phyloP scores from a whole-genome alignment of 2,329 filamentous ascomycete genomes.

The Alternaria hordeiaustralica region DNA sequence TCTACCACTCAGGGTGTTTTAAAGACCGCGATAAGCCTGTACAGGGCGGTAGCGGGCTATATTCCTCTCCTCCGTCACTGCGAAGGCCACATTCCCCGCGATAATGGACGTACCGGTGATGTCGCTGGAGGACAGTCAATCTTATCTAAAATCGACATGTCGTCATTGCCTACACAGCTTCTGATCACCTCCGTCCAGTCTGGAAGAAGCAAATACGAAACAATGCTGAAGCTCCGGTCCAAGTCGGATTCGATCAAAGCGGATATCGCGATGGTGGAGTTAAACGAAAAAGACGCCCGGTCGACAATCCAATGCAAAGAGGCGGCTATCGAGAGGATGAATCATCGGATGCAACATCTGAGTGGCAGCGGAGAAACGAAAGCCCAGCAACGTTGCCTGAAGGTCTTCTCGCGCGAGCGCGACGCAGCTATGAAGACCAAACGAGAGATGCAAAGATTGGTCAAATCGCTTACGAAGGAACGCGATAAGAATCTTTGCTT shows the following conservation, averaged over 20 bases:
- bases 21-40: background rate
- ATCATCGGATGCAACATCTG: background rate
- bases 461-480: background rate
- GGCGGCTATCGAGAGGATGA: background rate
- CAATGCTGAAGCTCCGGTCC: background rate
- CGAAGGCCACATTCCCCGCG: background rate
- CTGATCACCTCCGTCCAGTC: background rate
- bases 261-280: background rate
- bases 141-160: background rate
- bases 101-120: background rate
- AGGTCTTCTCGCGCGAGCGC: background rate
- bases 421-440: background rate
- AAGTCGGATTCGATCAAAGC: background rate
- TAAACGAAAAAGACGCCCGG: background rate
- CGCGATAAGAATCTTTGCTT: background rate
- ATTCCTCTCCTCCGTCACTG: background rate
- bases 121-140: background rate
- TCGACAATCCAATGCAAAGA: background rate
- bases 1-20: background rate
- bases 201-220: background rate
- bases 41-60: background rate
- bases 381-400: background rate
- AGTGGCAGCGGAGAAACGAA: background rate
- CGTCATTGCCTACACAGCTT: background rate
- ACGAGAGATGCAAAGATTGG: background rate